A percentile compares a stretch with the other conserved stretches of the same genome.
phyloP scores from a whole-genome alignment of 768 basidiomycete genomes.

The Infundibulicybe gibba region DNA sequence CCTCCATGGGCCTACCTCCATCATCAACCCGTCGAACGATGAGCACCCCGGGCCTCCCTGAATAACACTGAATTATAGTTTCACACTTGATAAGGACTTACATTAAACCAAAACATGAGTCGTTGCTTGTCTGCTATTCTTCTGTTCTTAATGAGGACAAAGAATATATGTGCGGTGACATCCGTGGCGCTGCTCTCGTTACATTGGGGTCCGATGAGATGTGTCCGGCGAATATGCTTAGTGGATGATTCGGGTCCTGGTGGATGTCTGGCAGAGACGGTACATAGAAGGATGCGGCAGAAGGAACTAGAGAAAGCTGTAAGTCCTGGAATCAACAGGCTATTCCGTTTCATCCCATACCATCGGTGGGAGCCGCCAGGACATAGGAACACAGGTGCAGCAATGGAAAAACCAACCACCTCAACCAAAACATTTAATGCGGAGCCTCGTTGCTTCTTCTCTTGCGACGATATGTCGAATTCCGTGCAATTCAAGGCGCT shows the following conservation, averaged over 20 bases:
- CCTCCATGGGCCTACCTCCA: conserved; percentile 96
- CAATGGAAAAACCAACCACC: conserved; percentile 6
- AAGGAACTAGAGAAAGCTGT: conserved; percentile 48
- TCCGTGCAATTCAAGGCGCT: too few species aligned
- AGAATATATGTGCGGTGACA: conserved; percentile 78
- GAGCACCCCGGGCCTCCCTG: conserved; percentile 98
- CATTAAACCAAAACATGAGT: conserved; percentile 96
- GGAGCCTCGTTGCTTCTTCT: neutral
- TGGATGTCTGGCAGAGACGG: conserved; percentile 71
- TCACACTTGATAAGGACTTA: conserved; percentile 21
- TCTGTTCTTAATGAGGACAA: conserved; percentile 86
- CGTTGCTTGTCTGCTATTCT: conserved; percentile 87
- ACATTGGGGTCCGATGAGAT: conserved; percentile 73
- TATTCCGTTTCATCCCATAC: conserved; percentile 23
- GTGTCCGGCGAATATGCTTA: conserved; percentile 86
- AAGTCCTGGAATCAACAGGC: conserved; percentile 2
- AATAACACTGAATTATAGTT: conserved; percentile 1
- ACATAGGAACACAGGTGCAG: conserved; percentile 7
- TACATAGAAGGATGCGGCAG: conserved; percentile 85
- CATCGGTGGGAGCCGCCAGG: conserved; percentile 31
- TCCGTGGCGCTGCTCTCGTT: conserved; percentile 46
- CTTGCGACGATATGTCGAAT: neutral
- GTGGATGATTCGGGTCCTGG: conserved; percentile 63
- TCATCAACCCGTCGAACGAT: conserved; percentile 95
- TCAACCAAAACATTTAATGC: conserved; percentile 6